These are phyloP conservation scores for Nicotiana benthamiana DNA, from an alignment of 257 asterid genomes.

Conservation along the genomic window DNA sequence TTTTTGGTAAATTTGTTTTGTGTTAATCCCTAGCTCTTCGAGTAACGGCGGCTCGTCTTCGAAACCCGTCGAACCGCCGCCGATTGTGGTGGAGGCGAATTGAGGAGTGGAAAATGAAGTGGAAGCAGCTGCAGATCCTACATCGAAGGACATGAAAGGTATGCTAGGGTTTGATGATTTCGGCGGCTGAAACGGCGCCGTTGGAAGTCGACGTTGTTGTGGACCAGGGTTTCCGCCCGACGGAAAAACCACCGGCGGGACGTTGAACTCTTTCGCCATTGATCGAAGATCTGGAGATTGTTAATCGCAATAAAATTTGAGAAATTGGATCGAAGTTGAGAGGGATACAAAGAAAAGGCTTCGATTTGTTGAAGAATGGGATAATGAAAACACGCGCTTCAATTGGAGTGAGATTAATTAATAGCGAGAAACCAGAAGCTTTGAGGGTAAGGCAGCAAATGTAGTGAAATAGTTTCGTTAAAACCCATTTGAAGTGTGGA, in stretches of 20 bases:
- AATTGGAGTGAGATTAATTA: neutral
- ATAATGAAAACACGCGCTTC: neutral
- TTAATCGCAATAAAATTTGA: neutral
- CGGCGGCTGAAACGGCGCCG: slow-evolving; percentile 84
- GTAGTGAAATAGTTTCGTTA: neutral
- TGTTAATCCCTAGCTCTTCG: slow-evolving; percentile 90
- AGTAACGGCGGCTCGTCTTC: slow-evolving; percentile 89
- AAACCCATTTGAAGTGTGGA: too few species aligned
- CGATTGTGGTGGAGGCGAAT: slow-evolving; percentile 33
- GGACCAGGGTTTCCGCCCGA: slow-evolving; percentile 59
- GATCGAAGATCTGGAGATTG: slow-evolving; percentile 29
- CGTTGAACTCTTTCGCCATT: slow-evolving; percentile 79
- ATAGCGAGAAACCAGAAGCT: neutral
- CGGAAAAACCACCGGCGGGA: slow-evolving; percentile 77
- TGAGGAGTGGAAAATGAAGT: slow-evolving; percentile 71
- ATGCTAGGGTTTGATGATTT: slow-evolving; percentile 55
- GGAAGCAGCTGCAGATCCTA: slow-evolving; percentile 62
- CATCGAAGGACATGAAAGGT: slow-evolving; percentile 87
- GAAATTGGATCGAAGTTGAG: neutral
- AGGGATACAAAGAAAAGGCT: neutral
- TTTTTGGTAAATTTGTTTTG: slow-evolving; percentile 78
- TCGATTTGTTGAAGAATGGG: neutral
- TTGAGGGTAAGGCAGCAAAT: neutral
- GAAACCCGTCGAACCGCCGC: slow-evolving; percentile 44
- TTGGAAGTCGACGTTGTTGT: slow-evolving; percentile 73